Conservation (phyloP, 1,284 basidiomycete genomes). For the Cronartium quercuum region DNA sequence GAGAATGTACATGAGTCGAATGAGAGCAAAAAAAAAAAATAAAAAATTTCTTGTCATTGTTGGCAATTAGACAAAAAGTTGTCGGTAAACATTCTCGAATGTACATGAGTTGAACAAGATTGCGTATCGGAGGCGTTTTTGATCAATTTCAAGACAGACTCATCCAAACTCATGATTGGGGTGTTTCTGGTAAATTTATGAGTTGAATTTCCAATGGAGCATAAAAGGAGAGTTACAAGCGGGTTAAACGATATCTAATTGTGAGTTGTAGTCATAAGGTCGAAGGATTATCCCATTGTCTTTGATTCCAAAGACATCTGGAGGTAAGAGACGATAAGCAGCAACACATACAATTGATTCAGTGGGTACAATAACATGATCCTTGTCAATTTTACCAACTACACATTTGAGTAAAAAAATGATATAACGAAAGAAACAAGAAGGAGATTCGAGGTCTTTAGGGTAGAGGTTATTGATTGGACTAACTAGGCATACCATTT, state of each 20-base stretch:
- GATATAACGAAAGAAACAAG: not conserved
- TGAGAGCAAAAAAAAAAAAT: too few relatives aligned
- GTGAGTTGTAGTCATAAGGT: not conserved
- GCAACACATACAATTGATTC: not conserved
- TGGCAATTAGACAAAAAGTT: not conserved
- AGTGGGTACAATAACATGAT: not conserved
- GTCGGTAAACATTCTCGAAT: not conserved
- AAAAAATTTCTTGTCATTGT: too few relatives aligned
- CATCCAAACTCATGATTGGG: too few relatives aligned
- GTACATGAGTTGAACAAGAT: not conserved
- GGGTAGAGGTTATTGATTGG: not conserved
- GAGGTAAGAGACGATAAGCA: constrained; percentile 1
- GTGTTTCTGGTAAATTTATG: not conserved
- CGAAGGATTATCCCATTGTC: not conserved
- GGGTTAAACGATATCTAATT: not conserved
- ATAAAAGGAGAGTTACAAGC: not conserved
- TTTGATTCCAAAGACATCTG: constrained; percentile 3
- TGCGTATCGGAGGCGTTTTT: too few relatives aligned
- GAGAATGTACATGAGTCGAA: too few relatives aligned
- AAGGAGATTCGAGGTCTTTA: not conserved
- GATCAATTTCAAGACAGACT: too few relatives aligned
- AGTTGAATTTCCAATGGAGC: not conserved
- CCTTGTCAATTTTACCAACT: not conserved
- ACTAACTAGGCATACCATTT: not conserved
- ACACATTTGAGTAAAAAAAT: not conserved